Evolutionary conservation across 345 rosid species (phyloP).

Genomic region (Punica granatum): DNA sequence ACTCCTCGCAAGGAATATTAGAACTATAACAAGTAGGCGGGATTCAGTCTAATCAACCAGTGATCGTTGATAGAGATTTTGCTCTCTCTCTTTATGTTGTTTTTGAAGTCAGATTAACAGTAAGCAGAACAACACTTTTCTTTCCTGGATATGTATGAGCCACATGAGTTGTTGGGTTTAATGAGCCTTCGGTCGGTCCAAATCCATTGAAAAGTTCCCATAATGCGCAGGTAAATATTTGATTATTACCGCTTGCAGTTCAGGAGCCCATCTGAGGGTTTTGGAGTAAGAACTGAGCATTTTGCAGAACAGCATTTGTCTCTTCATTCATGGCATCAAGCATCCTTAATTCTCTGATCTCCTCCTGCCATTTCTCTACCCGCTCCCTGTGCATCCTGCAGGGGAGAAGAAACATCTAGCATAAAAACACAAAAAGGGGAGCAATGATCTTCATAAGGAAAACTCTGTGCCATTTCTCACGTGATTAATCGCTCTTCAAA

Average conservation of each 20-base stretch:
- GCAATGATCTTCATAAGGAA: background rate
- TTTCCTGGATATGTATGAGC: background rate
- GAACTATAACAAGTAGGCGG: background rate
- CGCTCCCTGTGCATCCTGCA: conserved; percentile 75
- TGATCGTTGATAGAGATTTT: background rate
- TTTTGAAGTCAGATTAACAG: background rate
- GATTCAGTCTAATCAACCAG: background rate
- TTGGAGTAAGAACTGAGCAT: conserved; percentile 58
- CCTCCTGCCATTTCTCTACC: conserved; percentile 82
- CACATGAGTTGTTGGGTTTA: background rate
- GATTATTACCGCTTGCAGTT: conserved; percentile 26
- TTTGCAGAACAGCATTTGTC: conserved; percentile 43
- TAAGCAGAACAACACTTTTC: background rate
- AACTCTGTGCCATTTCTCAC: conserved; percentile 27
- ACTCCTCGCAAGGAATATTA: background rate
- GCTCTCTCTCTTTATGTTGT: background rate
- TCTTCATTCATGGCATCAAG: conserved; percentile 80
- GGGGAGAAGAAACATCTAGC: background rate
- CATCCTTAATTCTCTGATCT: conserved; percentile 62
- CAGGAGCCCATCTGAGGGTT: conserved; percentile 42
- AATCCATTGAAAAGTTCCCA: background rate
- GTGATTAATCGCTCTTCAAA: conserved; percentile 64
- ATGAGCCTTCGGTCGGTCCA: background rate
- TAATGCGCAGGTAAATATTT: background rate
- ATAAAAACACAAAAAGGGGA: background rate